These are phyloP conservation scores for Sextonia rubra DNA, from an alignment of 164 flowering plant genomes.

Conservation along the genomic window DNA sequence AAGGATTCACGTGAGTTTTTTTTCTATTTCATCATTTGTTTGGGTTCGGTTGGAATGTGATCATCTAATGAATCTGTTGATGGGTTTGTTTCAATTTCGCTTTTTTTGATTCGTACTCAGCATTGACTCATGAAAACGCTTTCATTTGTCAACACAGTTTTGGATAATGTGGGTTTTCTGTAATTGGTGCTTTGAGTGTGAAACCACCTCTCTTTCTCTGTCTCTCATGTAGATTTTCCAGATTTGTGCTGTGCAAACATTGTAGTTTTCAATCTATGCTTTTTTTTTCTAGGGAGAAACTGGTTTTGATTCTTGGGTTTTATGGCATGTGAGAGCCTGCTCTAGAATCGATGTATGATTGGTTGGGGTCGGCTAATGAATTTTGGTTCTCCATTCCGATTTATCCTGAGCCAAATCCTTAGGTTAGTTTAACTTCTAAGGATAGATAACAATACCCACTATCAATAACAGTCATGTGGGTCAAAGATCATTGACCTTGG, in stretches of 20 bases:
- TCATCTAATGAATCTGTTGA: neutral
- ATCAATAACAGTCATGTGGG: too few species aligned
- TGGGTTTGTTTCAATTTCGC: neutral
- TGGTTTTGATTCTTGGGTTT: neutral
- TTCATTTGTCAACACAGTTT: neutral
- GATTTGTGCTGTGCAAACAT: neutral
- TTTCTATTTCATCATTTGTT: neutral
- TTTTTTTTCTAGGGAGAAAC: neutral
- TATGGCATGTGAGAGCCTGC: neutral
- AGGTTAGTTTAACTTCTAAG: too few species aligned
- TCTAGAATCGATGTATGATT: too few species aligned
- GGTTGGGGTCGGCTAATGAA: too few species aligned
- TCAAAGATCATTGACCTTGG: neutral
- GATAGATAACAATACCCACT: too few species aligned
- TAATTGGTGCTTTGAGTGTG: neutral
- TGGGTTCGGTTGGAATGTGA: neutral
- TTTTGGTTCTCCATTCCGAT: too few species aligned
- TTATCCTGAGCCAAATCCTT: too few species aligned
- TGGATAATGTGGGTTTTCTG: neutral
- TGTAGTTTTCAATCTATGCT: neutral
- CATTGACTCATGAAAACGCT: neutral
- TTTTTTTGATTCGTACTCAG: neutral
- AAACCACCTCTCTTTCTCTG: neutral
- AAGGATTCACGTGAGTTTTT: constrained; percentile 51
- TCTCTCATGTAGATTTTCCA: neutral